Base-by-base conservation (phyloP, 495 filamentous ascomycete genomes). In the Aspergillus cristatus region DNA sequence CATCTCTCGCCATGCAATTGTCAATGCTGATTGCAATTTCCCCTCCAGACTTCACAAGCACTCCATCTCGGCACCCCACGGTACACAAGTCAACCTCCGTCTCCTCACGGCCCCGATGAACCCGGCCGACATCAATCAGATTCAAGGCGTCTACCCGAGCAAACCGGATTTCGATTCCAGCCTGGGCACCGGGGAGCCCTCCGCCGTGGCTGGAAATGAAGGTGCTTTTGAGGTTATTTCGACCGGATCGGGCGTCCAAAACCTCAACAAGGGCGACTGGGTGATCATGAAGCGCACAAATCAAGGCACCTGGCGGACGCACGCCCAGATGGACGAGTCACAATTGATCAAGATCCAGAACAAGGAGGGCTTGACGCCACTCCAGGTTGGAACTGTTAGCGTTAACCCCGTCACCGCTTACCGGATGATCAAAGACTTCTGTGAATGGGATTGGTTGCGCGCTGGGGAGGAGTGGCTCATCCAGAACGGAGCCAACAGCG, bases 391-490 rank as follows among this genome's bases (percentile, higher is more conserved):
- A 1, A 96, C 84, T 0, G 81, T 94, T 14, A 77, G 72, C 28
- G 85, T 98, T 11, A 98, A 98, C 54, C 91, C 91, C 3, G 86
- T 85, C 45, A 91, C 86, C 5, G 91, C 89, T 5, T 96, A 89
- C 60, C 74, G 87, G 18, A 90, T 97, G 85, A 70, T 98, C 41
- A 77, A 75, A 41, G 87, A 93, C 55, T 95, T 88, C 53, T 80
- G 76, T 29, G 58, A 72, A 6, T 60, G 77, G 62, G 63, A 70
- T 38, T 65, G 60, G 57, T 51, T 73, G 58, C 64, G 66, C 2
- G 43, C 55, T 17, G 64, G 64, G 0, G 57, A 73, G 50, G 76
- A 80, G 35, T 98, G 93, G 93, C 81, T 94, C 43, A 69, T 97
- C 26, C 93, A 98, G 67, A 98, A 98, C 50, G 93, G 91, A 2